Conservation (phyloP, 257 asterid species). For the Ehretia macrophylla region DNA sequence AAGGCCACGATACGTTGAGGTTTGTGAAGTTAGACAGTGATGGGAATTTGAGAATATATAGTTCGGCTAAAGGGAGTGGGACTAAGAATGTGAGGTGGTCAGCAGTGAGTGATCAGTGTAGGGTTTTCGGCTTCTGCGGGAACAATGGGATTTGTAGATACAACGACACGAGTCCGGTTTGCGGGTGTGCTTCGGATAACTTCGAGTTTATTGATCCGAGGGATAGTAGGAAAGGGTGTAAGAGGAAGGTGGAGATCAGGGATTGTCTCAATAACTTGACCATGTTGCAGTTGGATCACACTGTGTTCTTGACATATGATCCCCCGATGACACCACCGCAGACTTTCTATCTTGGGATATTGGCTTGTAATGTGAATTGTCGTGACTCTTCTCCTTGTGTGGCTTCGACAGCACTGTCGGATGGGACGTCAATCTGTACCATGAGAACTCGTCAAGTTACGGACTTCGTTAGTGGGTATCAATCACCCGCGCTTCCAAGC, state of each 20-base stretch:
- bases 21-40: too few species aligned
- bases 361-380: constrained; percentile 58
- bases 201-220: constrained; percentile 57
- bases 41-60: too few species aligned
- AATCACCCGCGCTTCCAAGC: constrained; percentile 64
- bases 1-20: constrained; percentile 44
- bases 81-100: too few species aligned
- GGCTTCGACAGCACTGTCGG: constrained; percentile 70
- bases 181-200: constrained; percentile 72
- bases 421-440: constrained; percentile 77
- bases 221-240: too few species aligned
- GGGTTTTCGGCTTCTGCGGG: too few species aligned
- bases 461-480: constrained; percentile 59
- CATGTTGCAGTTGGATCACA: constrained; percentile 54
- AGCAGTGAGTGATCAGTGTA: too few species aligned
- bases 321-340: constrained; percentile 36
- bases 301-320: constrained; percentile 61
- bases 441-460: constrained; percentile 24
- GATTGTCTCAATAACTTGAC: constrained; percentile 42
- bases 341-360: constrained; percentile 40
- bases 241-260: constrained; percentile 53
- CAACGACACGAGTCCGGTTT: constrained; percentile 50
- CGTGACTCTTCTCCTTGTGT: constrained; percentile 38
- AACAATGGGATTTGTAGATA: too few species aligned
- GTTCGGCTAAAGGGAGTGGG: too few species aligned